Percentiles rank a stretch among this genome's conserved stretches.
These are phyloP conservation scores for Avicennia marina DNA, from an alignment of 257 asterid genomes.

Conservation along the genomic window DNA sequence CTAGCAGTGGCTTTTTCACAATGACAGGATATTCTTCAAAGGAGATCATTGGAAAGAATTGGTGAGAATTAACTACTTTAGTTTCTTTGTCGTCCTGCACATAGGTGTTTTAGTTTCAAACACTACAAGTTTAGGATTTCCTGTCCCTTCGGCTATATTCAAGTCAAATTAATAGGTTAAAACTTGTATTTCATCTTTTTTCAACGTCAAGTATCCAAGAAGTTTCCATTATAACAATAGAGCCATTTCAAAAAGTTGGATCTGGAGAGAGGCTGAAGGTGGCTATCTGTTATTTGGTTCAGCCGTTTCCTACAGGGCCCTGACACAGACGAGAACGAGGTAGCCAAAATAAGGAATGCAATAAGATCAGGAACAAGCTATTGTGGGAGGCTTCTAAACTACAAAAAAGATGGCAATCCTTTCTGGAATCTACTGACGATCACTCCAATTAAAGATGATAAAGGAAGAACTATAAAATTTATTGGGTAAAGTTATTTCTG, in stretches of 20 bases:
- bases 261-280: conserved; percentile 24
- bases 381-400: conserved; percentile 94
- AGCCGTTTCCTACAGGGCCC: conserved; percentile 98
- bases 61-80: conserved; percentile 46
- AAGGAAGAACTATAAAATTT: conserved; percentile 75
- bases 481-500: conserved; percentile 60
- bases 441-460: conserved; percentile 89
- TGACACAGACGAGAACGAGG: conserved; percentile 83
- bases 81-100: background rate
- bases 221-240: background rate
- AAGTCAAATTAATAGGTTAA: background rate
- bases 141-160: background rate
- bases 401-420: conserved; percentile 92
- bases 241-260: background rate
- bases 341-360: conserved; percentile 67
- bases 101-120: background rate
- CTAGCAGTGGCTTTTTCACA: conserved; percentile 87
- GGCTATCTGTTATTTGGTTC: conserved; percentile 35
- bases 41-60: conserved; percentile 82
- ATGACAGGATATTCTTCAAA: conserved; percentile 89
- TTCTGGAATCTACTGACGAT: conserved; percentile 92
- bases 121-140: background rate
- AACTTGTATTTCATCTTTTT: background rate
- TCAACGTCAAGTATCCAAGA: too few relatives aligned
- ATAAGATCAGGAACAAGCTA: conserved; percentile 68